phyloP scores from a whole-genome alignment of 352 stramenopile species.

The Phytophthora sojae region DNA sequence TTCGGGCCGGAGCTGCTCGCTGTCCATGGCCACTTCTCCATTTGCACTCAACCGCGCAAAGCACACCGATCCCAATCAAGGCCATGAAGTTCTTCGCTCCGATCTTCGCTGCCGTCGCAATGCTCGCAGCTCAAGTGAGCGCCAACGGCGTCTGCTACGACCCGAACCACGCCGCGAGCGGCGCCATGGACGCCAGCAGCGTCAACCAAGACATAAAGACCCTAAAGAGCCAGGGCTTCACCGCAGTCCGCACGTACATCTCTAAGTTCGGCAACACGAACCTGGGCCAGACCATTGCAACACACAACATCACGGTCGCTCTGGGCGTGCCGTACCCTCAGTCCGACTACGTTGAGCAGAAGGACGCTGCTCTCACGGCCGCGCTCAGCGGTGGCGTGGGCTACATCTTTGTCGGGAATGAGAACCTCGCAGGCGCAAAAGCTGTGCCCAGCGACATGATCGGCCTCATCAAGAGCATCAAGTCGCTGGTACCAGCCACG shows the following conservation, averaged over 20 bases:
- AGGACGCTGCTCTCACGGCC: slow-evolving; percentile 43
- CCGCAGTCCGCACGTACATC: slow-evolving; percentile 72
- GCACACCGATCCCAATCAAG: neutral
- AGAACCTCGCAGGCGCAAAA: slow-evolving; percentile 49
- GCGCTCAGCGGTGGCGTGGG: slow-evolving; percentile 48
- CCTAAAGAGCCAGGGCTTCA: slow-evolving; percentile 66
- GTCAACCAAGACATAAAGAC: slow-evolving; percentile 50
- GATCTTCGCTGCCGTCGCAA: slow-evolving; percentile 28
- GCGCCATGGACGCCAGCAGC: slow-evolving; percentile 26
- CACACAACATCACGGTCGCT: slow-evolving; percentile 44
- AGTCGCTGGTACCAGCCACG: slow-evolving; percentile 40
- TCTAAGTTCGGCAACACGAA: slow-evolving; percentile 54
- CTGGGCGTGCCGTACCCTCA: slow-evolving; percentile 60
- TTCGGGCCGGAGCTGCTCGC: slow-evolving; percentile 8
- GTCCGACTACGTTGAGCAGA: slow-evolving; percentile 46
- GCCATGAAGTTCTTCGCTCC: slow-evolving; percentile 51
- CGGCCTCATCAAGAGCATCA: slow-evolving; percentile 49
- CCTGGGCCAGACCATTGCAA: slow-evolving; percentile 48
- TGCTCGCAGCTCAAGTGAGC: slow-evolving; percentile 35
- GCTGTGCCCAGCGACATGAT: slow-evolving; percentile 45
- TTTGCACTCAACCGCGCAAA: slow-evolving; percentile 22
- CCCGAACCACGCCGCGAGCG: slow-evolving; percentile 47
- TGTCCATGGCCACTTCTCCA: slow-evolving; percentile 25
- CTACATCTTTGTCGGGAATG: slow-evolving; percentile 76
- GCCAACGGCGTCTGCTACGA: slow-evolving; percentile 76